phyloP scores from a whole-genome alignment of 2,329 filamentous ascomycete species.

The Diaporthe helianthi region DNA sequence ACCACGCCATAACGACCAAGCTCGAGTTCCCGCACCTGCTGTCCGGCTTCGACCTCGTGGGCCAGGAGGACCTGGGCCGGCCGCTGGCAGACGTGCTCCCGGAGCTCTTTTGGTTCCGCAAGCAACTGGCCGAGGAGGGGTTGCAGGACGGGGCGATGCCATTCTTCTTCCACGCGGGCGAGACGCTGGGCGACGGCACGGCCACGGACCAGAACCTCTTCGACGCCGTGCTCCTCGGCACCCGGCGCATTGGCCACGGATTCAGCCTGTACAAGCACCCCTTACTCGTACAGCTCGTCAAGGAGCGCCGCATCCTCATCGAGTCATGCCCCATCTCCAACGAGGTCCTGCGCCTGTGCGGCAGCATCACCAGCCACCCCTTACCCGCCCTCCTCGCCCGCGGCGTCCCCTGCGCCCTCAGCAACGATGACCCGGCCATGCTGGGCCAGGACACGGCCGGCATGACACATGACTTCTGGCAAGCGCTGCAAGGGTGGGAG shows the following conservation, averaged over 20 bases:
- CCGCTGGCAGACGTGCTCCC: conserved; percentile 80
- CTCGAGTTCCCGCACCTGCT: conserved; percentile 79
- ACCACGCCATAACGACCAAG: conserved; percentile 85
- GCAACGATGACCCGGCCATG: conserved; percentile 91
- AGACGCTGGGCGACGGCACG: conserved; percentile 79
- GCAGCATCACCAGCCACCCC: conserved; percentile 78
- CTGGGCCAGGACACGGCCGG: conserved; percentile 82
- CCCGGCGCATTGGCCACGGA: conserved; percentile 86
- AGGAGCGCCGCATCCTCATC: conserved; percentile 84
- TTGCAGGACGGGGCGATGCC: conserved; percentile 71
- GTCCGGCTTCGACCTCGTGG: conserved; percentile 88
- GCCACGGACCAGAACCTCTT: conserved; percentile 83
- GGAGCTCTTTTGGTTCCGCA: conserved; percentile 92
- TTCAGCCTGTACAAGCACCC: conserved; percentile 93
- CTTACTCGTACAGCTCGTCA: conserved; percentile 85
- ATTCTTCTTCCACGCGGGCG: conserved; percentile 95
- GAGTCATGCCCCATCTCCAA: conserved; percentile 93
- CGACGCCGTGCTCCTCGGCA: conserved; percentile 86
- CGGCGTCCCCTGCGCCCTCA: conserved; percentile 82
- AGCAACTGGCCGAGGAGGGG: conserved; percentile 77
- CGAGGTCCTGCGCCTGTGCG: conserved; percentile 81
- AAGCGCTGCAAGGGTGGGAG: conserved; percentile 88
- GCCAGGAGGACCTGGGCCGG: conserved; percentile 82
- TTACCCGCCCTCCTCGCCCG: conserved; percentile 84
- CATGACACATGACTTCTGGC: conserved; percentile 94